Evolutionary conservation across 1,139 yeast genomes (phyloP).

Genomic region (Geotrichum restrictum): DNA sequence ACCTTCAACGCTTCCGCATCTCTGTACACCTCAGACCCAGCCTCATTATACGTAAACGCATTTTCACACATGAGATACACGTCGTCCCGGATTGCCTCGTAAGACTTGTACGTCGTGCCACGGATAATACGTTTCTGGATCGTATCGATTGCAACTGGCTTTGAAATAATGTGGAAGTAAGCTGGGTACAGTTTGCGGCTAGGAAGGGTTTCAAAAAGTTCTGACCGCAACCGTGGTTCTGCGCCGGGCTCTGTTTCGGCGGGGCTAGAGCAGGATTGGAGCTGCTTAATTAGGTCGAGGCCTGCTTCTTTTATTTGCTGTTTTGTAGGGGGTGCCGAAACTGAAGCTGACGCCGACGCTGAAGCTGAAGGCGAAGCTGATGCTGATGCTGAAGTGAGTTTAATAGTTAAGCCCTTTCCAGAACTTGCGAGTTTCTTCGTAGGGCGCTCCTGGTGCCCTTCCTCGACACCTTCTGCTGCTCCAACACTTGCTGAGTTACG

Average conservation of each 20-base stretch:
- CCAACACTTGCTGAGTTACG: background rate
- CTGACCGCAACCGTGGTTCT: constrained; percentile 41
- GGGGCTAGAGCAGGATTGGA: constrained; percentile 22
- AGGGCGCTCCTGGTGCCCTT: constrained; percentile 28
- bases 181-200: constrained; percentile 77
- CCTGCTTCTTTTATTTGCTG: constrained; percentile 15
- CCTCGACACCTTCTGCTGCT: constrained; percentile 27
- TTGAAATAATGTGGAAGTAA: constrained; percentile 70
- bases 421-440: constrained; percentile 1
- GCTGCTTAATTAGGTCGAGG: constrained; percentile 14
- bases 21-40: constrained; percentile 74
- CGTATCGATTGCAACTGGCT: constrained; percentile 76
- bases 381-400: too few species aligned
- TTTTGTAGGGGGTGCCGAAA: too few species aligned
- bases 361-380: too few species aligned
- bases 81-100: constrained; percentile 66
- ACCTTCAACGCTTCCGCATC: constrained; percentile 65
- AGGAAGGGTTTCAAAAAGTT: constrained; percentile 45
- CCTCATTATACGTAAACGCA: constrained; percentile 83
- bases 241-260: constrained; percentile 11
- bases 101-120: constrained; percentile 47
- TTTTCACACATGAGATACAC: constrained; percentile 75
- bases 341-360: too few species aligned
- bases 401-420: constrained; percentile 26
- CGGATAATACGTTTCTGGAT: constrained; percentile 46